Evolutionary conservation across 257 asterid species (phyloP).

Genomic region (Solanum commersonii): DNA sequence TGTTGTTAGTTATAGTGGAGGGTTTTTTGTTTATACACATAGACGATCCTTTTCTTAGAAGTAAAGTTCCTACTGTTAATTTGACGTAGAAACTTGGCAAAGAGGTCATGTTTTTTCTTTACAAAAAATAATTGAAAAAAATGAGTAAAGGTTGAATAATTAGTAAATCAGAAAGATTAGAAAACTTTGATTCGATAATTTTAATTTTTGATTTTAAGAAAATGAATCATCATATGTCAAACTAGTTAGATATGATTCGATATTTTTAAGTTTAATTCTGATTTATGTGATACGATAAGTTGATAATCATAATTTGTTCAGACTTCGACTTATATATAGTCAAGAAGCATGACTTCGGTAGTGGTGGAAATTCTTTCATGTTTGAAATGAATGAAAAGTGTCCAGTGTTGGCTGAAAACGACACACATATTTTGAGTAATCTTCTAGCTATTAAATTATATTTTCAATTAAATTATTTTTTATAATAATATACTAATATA

Average conservation of each 20-base stretch:
- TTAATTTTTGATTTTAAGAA: neutral
- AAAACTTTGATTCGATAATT: neutral
- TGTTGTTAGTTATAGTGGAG: neutral
- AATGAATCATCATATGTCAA: neutral
- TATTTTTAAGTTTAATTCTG: neutral
- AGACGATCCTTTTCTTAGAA: neutral
- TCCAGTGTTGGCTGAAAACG: neutral
- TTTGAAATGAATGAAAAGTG: neutral
- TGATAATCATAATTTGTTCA: neutral
- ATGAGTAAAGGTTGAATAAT: neutral
- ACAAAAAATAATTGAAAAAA: neutral
- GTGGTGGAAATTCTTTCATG: neutral
- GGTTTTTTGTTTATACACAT: neutral
- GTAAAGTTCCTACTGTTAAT: neutral
- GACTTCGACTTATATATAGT: neutral
- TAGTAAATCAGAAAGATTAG: neutral
- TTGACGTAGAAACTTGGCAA: neutral
- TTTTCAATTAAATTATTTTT: neutral
- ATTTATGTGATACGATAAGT: neutral
- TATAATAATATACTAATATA: neutral
- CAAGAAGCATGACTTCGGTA: neutral
- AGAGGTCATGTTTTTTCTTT: neutral
- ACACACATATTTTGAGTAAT: neutral
- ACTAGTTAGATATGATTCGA: neutral
- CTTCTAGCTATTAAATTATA: neutral